Percentiles rank a stretch among this genome's conserved stretches.
These are phyloP conservation scores for Leccinum rimulosum DNA, from an alignment of 768 basidiomycete species.

Conservation along the genomic window DNA sequence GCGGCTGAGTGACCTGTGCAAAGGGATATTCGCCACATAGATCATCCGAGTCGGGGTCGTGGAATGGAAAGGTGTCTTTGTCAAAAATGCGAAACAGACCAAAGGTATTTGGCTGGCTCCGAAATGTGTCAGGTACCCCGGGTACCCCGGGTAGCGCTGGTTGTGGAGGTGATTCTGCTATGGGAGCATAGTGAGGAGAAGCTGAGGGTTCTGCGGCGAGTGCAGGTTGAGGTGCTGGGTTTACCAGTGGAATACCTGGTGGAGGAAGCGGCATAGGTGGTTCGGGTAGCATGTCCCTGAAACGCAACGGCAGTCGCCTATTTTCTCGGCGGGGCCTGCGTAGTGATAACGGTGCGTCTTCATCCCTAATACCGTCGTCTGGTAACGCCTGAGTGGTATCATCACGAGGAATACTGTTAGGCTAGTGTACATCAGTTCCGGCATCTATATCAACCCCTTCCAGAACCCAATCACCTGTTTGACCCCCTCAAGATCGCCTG, in stretches of 20 bases:
- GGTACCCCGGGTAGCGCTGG: not conserved
- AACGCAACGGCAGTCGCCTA: not conserved
- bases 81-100: not conserved
- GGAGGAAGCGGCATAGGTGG: not conserved
- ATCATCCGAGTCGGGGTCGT: not conserved
- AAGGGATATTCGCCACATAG: not conserved
- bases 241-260: not conserved
- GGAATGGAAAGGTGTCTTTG: not conserved
- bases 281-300: not conserved
- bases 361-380: no score
- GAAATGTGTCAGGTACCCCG: not conserved
- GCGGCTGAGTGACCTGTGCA: not conserved
- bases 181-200: not conserved
- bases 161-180: not conserved
- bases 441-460: not conserved
- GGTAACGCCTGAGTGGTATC: no score
- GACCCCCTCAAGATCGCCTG: not conserved
- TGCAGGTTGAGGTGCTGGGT: not conserved
- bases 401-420: no score
- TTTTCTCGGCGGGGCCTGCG: not conserved
- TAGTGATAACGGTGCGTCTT: not conserved
- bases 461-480: not conserved
- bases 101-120: not conserved
- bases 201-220: not conserved
- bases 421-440: not conserved